Percentiles rank a stretch among this genome's conserved stretches.
Conservation (phyloP, 257 asterid genomes). For the Penstemon barbatus region DNA sequence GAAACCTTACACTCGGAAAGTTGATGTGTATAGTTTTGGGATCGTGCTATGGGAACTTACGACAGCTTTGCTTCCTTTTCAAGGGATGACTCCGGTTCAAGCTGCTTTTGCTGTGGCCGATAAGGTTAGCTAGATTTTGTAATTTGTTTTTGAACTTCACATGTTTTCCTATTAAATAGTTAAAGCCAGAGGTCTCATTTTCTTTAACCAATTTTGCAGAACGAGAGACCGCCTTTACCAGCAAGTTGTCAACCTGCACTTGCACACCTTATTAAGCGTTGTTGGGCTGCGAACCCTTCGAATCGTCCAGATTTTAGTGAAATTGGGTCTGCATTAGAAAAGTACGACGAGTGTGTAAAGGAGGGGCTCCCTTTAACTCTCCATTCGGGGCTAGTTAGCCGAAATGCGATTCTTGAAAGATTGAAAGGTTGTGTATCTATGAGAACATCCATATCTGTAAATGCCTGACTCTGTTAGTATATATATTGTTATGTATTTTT, state of each 20-base stretch:
- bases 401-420: constrained; percentile 66
- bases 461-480: constrained; percentile 42
- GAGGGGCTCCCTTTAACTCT: constrained; percentile 81
- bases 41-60: constrained; percentile 86
- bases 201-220: constrained; percentile 43
- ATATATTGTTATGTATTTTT: not conserved
- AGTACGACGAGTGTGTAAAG: constrained; percentile 72
- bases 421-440: constrained; percentile 71
- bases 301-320: constrained; percentile 83
- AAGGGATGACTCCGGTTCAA: constrained; percentile 80
- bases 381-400: constrained; percentile 53
- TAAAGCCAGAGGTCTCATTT: not conserved
- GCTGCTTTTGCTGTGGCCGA: constrained; percentile 83
- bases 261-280: constrained; percentile 81
- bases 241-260: constrained; percentile 89
- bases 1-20: constrained; percentile 69
- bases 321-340: constrained; percentile 69
- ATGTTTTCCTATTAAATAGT: not conserved
- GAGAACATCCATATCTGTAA: constrained; percentile 67
- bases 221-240: constrained; percentile 86
- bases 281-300: constrained; percentile 83
- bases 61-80: constrained; percentile 72
- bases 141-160: not conserved
- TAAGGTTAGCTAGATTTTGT: constrained; percentile 44
- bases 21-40: constrained; percentile 84